A percentile compares a stretch with the other conserved stretches of the same genome.
Evolutionary conservation across 768 basidiomycete species (phyloP).

Genomic region (Lactarius pseudohatsudake): DNA sequence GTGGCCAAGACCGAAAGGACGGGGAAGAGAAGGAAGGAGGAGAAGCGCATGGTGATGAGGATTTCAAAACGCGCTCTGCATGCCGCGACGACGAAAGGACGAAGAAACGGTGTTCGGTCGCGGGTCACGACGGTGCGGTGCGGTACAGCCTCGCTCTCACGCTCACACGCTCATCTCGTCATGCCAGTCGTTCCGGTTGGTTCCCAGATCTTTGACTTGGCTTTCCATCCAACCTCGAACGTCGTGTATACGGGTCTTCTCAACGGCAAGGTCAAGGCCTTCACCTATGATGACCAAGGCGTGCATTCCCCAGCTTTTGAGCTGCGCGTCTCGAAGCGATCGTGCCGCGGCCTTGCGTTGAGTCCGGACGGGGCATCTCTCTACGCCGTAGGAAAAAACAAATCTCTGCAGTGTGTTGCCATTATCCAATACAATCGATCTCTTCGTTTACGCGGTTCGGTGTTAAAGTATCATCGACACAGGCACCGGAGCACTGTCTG

Average conservation of each 20-base stretch:
- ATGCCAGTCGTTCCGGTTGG: slow-evolving; percentile 69
- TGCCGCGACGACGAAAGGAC: neutral
- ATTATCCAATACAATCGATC: slow-evolving; percentile 13
- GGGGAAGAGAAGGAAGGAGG: slow-evolving; percentile 25
- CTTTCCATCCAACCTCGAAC: slow-evolving; percentile 74
- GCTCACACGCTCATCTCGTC: neutral
- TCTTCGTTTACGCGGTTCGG: slow-evolving; percentile 9
- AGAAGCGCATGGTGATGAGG: slow-evolving; percentile 23
- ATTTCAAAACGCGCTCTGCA: neutral
- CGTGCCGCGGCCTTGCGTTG: slow-evolving; percentile 72
- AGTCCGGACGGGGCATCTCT: slow-evolving; percentile 66
- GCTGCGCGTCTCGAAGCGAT: slow-evolving; percentile 75
- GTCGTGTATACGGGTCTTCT: slow-evolving; percentile 79
- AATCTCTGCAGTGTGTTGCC: slow-evolving; percentile 68
- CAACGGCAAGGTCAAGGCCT: slow-evolving; percentile 81
- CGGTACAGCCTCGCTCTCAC: neutral
- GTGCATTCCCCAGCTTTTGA: slow-evolving; percentile 56
- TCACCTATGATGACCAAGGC: slow-evolving; percentile 72
- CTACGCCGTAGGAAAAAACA: slow-evolving; percentile 82
- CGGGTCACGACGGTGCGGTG: neutral
- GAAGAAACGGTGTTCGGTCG: neutral
- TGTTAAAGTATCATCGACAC: slow-evolving; percentile 66
- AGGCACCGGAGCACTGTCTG: slow-evolving; percentile 49
- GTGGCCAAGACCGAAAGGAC: slow-evolving; percentile 30
- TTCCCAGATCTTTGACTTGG: slow-evolving; percentile 85